Evolutionary conservation across 225 moss, liverwort and hornwort species (phyloP).

Genomic region (Asterella californica): DNA sequence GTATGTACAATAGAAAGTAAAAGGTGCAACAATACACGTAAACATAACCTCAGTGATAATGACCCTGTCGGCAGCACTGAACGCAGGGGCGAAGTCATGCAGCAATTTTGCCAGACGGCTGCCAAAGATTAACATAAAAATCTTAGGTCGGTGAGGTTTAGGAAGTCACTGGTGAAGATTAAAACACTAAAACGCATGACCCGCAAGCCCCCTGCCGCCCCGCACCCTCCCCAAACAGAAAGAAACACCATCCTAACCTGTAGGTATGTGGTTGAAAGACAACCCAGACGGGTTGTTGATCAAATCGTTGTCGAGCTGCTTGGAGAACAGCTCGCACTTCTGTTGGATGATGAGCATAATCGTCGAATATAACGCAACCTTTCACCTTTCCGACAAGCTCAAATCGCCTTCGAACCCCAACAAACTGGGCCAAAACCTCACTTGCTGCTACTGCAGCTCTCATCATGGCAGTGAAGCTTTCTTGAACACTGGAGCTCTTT

Average conservation of each 20-base stretch:
- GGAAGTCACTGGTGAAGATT: background rate
- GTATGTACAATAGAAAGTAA: background rate
- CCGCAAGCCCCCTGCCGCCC: background rate
- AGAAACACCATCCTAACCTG: slow-evolving; percentile 45
- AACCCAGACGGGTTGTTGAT: slow-evolving; percentile 90
- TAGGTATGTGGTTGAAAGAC: slow-evolving; percentile 95
- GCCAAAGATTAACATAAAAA: slow-evolving; percentile 1
- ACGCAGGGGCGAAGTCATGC: slow-evolving; percentile 89
- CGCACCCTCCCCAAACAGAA: background rate
- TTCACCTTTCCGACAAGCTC: slow-evolving; percentile 71
- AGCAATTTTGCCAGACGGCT: slow-evolving; percentile 82
- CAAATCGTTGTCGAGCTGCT: slow-evolving; percentile 90
- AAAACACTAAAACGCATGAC: background rate
- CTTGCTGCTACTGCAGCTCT: slow-evolving; percentile 64
- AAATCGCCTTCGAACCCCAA: slow-evolving; percentile 74
- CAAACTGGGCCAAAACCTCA: slow-evolving; percentile 54
- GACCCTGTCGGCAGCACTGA: slow-evolving; percentile 95
- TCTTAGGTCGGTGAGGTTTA: background rate
- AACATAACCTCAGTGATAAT: slow-evolving; percentile 73
- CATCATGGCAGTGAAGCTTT: slow-evolving; percentile 43
- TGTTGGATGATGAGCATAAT: slow-evolving; percentile 96
- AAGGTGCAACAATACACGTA: background rate
- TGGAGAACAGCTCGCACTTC: slow-evolving; percentile 97
- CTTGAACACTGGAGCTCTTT: slow-evolving; percentile 24
- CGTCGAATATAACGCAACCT: slow-evolving; percentile 77